Conservation (phyloP, 257 asterid genomes). For the Nicotiana tomentosiformis region DNA sequence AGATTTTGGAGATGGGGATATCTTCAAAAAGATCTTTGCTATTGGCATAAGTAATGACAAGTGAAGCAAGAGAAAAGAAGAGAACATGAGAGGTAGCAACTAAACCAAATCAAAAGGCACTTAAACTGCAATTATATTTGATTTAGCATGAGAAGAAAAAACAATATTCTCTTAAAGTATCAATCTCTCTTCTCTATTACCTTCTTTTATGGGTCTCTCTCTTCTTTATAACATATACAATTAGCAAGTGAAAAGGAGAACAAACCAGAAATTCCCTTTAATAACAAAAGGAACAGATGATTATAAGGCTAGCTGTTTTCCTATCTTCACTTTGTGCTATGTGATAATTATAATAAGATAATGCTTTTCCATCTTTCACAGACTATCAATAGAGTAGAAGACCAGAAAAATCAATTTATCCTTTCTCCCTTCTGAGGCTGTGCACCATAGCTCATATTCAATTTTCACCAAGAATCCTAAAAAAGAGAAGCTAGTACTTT, state of each 20-base stretch:
- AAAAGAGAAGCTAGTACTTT: background rate
- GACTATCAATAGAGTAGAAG: background rate
- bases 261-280: background rate
- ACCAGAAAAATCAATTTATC: background rate
- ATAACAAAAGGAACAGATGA: background rate
- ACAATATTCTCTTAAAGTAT: background rate
- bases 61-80: background rate
- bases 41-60: background rate
- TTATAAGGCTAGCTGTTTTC: background rate
- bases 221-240: background rate
- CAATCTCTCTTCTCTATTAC: background rate
- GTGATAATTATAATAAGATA: background rate
- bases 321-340: slow-evolving; percentile 3
- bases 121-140: background rate
- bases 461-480: background rate
- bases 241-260: background rate
- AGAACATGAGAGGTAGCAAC: background rate
- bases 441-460: background rate
- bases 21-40: background rate
- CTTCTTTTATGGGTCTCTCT: background rate
- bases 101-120: background rate
- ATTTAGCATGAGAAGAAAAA: background rate
- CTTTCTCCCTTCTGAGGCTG: background rate
- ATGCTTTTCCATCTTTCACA: background rate
- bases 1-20: background rate